A percentile compares a stretch with the other conserved stretches of the same genome.
These are phyloP conservation scores for Heritiera fomes DNA, from an alignment of 345 rosid genomes.

Conservation along the genomic window DNA sequence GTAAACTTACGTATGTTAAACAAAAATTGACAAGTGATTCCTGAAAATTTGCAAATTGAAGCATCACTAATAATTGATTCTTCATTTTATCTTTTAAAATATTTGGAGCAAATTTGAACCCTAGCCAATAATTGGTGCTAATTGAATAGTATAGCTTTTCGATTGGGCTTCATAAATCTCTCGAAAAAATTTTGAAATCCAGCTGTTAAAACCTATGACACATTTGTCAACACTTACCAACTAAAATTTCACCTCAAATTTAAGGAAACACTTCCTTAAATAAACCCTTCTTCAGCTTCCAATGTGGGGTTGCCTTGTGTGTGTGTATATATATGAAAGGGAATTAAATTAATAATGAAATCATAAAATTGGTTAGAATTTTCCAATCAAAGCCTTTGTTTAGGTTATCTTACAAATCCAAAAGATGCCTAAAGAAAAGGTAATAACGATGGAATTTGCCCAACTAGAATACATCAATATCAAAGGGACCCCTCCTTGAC, in stretches of 20 bases:
- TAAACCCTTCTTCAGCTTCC: neutral
- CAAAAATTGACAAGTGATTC: neutral
- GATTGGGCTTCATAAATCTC: neutral
- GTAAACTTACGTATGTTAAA: neutral
- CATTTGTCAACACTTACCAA: neutral
- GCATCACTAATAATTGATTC: too few species aligned
- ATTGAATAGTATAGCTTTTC: too few species aligned
- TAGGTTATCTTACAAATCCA: constrained; percentile 23
- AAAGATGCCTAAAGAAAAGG: constrained; percentile 7
- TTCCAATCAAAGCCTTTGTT: constrained; percentile 23
- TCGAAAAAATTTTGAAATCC: neutral
- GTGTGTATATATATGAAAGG: neutral
- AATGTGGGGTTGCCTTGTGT: neutral
- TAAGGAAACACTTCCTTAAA: neutral
- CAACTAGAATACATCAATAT: constrained; percentile 22
- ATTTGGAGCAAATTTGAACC: neutral
- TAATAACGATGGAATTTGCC: constrained; percentile 21
- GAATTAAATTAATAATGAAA: neutral
- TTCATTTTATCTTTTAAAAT: neutral
- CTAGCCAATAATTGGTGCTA: neutral
- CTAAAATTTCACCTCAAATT: neutral
- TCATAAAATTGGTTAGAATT: neutral
- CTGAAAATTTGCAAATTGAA: neutral
- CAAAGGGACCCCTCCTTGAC: constrained; percentile 12
- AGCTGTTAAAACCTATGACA: neutral